phyloP scores from a whole-genome alignment of 192 early-diverging fungal species.

The Anaeromyces robustus region DNA sequence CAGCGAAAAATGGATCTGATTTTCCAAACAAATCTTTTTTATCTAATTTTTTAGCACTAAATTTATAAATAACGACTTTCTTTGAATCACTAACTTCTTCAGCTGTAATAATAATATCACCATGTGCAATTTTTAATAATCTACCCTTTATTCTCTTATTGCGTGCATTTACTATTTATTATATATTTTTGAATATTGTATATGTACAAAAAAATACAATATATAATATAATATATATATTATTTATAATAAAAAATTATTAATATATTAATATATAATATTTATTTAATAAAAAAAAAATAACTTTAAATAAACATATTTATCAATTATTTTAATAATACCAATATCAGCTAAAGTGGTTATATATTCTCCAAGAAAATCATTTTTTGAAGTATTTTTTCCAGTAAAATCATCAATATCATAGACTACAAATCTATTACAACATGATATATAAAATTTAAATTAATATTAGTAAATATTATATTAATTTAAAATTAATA shows the following conservation, averaged over 20 bases:
- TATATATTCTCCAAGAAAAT: slow-evolving; percentile 14
- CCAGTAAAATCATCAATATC: slow-evolving; percentile 16
- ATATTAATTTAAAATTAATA: too few relatives aligned
- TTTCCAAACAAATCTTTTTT: not conserved
- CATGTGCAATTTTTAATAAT: slow-evolving; percentile 10
- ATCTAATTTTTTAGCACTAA: not conserved
- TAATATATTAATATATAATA: too few relatives aligned
- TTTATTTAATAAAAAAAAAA: too few relatives aligned
- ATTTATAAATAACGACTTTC: not conserved
- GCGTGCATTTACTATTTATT: slow-evolving; percentile 6
- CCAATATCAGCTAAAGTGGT: slow-evolving; percentile 14
- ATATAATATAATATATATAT: too few relatives aligned
- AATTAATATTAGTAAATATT: not conserved
- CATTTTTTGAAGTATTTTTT: slow-evolving; percentile 11
- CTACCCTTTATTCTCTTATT: not conserved
- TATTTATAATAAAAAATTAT: too few relatives aligned
- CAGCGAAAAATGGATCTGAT: not conserved
- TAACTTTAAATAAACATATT: too few relatives aligned
- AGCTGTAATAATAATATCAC: slow-evolving; percentile 21
- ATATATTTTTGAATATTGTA: slow-evolving; percentile 11
- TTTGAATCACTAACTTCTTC: slow-evolving; percentile 8
- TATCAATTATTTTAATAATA: too few relatives aligned
- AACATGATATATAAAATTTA: not conserved
- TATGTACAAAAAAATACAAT: not conserved
- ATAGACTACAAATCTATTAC: slow-evolving; percentile 13